Conservation (phyloP, 2,329 filamentous ascomycete species). For the Colletotrichum horii region DNA sequence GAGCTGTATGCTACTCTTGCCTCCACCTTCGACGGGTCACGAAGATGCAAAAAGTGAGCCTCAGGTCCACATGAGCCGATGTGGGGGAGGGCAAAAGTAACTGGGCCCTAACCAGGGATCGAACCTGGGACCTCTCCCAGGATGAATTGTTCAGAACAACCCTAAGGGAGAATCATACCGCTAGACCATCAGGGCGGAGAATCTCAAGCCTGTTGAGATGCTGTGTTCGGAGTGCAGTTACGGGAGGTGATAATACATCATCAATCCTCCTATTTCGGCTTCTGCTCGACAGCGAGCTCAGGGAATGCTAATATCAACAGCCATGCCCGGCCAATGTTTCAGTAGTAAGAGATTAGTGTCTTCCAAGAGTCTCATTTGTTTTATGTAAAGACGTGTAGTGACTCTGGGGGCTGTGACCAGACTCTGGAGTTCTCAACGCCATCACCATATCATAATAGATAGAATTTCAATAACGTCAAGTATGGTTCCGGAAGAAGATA, state of each 20-base stretch:
- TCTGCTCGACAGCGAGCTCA: background rate
- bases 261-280: background rate
- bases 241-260: rapidly evolving
- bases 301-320: background rate
- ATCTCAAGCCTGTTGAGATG: background rate
- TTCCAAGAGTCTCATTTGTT: background rate
- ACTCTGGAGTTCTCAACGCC: background rate
- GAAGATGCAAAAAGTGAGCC: background rate
- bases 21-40: background rate
- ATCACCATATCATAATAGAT: background rate
- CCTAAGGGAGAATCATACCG: conserved; percentile 13
- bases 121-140: conserved; percentile 10
- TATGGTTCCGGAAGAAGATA: background rate
- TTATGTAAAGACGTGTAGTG: background rate
- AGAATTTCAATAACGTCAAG: background rate
- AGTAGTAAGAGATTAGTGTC: background rate
- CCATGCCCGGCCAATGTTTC: background rate
- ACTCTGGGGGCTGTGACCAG: background rate
- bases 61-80: background rate
- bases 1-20: background rate
- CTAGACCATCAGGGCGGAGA: background rate
- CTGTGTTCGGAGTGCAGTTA: background rate
- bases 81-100: background rate
- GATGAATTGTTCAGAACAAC: background rate
- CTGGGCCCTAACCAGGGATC: background rate